phyloP scores from a whole-genome alignment of 805 yeast genomes.

The Metschnikowia picachoensis region DNA sequence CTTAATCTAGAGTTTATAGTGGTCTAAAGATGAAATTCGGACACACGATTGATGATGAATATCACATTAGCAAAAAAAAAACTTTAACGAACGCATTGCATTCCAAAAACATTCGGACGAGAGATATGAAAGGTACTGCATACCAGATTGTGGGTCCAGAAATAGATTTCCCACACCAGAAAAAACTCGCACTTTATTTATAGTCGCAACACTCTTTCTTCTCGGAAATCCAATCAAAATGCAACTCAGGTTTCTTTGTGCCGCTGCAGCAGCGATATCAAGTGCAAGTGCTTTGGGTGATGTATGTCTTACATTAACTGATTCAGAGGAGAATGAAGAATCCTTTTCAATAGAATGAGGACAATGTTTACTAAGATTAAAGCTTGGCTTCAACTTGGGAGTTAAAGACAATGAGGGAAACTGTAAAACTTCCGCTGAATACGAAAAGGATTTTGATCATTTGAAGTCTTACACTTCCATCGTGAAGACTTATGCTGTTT shows the following conservation, averaged over 20 bases:
- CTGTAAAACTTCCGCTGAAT: conserved; percentile 75
- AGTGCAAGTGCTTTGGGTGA: conserved; percentile 59
- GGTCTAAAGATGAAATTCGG: no score
- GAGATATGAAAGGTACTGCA: no score
- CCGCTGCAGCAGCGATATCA: conserved; percentile 46
- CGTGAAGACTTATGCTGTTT: conserved; percentile 84
- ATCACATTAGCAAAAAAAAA: no score
- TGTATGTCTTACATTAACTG: conserved; percentile 22
- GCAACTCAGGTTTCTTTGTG: conserved; percentile 40
- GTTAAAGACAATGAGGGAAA: conserved; percentile 68
- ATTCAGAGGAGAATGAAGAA: background rate
- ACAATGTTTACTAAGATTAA: conserved; percentile 10
- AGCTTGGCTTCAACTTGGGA: conserved; percentile 63
- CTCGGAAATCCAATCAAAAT: conserved; percentile 17
- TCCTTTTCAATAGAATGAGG: background rate
- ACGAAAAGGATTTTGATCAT: conserved; percentile 58
- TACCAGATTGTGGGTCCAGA: conserved; percentile 1
- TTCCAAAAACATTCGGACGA: no score
- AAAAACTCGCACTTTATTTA: conserved; percentile 5
- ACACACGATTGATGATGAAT: no score
- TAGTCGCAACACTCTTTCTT: background rate
- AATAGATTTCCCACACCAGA: conserved; percentile 10
- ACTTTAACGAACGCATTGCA: no score
- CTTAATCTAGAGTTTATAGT: no score
- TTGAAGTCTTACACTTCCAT: conserved; percentile 57